Conservation (phyloP, 768 basidiomycete species). For the Agaricus subrufescens region DNA sequence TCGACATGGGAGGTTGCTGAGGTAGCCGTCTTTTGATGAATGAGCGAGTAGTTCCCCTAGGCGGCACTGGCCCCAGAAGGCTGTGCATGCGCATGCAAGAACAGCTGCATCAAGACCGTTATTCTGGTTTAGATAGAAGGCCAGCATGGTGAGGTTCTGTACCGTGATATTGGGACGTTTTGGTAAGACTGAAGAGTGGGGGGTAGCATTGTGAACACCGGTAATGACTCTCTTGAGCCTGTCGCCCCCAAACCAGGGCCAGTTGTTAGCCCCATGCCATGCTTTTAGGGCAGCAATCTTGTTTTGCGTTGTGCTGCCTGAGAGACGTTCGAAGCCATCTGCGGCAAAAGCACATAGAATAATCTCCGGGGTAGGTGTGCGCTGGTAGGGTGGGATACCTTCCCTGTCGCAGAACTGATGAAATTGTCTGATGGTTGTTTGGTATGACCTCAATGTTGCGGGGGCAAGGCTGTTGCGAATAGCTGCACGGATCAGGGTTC, state of each 20-base stretch:
- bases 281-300: conserved; percentile 25
- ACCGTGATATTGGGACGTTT: not conserved
- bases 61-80: conserved; percentile 30
- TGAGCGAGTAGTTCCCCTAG: conserved; percentile 21
- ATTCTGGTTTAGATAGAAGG: conserved; percentile 15
- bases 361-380: conserved; percentile 23
- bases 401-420: conserved; percentile 25
- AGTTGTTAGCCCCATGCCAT: conserved; percentile 26
- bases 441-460: conserved; percentile 15
- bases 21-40: conserved; percentile 12
- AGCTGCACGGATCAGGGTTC: too few relatives aligned
- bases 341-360: conserved; percentile 25
- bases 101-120: conserved; percentile 24
- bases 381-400: conserved; percentile 15
- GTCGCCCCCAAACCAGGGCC: conserved; percentile 12
- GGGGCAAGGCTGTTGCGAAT: too few relatives aligned
- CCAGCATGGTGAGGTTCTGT: not conserved
- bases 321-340: conserved; percentile 7
- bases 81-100: conserved; percentile 23
- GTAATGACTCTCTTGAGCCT: too few relatives aligned
- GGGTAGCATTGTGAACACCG: not conserved
- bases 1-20: not conserved
- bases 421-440: conserved; percentile 26
- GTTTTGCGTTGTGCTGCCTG: conserved; percentile 18
- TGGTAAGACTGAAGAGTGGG: not conserved